phyloP scores from a whole-genome alignment of 1,139 yeast genomes.

The Zygoascus hellenicus region DNA sequence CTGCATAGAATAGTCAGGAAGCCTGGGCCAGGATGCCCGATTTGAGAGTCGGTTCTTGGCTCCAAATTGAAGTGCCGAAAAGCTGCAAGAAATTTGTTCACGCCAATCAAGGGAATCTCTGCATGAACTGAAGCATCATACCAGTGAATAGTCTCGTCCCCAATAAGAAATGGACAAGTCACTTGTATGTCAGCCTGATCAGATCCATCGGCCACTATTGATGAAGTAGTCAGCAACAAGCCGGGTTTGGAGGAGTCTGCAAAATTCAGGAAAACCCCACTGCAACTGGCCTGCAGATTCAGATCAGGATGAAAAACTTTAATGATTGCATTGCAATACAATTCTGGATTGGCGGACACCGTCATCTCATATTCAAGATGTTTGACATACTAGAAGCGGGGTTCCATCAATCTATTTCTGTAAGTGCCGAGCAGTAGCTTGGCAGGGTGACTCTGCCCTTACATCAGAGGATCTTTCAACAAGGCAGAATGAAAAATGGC shows the following conservation, averaged over 20 bases:
- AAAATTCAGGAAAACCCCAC: conserved; percentile 1
- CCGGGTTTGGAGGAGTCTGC: neutral
- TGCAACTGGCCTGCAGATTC: conserved; percentile 2
- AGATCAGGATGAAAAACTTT: neutral
- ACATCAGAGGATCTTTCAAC: too few relatives aligned
- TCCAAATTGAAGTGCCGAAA: conserved; percentile 2
- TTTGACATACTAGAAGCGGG: too few relatives aligned
- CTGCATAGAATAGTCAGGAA: conserved; percentile 1
- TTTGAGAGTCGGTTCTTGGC: neutral
- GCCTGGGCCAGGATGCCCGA: neutral
- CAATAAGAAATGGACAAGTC: conserved; percentile 1
- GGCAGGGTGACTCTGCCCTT: too few relatives aligned
- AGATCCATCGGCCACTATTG: neutral
- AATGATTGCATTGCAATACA: conserved; percentile 4
- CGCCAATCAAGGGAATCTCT: neutral
- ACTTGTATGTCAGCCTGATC: conserved; percentile 1
- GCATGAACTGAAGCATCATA: conserved; percentile 1
- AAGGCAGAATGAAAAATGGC: too few relatives aligned
- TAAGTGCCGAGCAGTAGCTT: too few relatives aligned
- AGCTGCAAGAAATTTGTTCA: conserved; percentile 3
- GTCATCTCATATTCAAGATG: neutral
- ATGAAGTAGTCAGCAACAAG: conserved; percentile 5
- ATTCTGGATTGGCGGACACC: neutral
- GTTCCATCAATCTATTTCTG: too few relatives aligned
- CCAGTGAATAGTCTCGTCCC: conserved; percentile 1